A percentile compares a stretch with the other conserved stretches of the same genome.
Evolutionary conservation across 2,329 filamentous ascomycete species (phyloP).

Genomic region (Cryphonectria japonica): DNA sequence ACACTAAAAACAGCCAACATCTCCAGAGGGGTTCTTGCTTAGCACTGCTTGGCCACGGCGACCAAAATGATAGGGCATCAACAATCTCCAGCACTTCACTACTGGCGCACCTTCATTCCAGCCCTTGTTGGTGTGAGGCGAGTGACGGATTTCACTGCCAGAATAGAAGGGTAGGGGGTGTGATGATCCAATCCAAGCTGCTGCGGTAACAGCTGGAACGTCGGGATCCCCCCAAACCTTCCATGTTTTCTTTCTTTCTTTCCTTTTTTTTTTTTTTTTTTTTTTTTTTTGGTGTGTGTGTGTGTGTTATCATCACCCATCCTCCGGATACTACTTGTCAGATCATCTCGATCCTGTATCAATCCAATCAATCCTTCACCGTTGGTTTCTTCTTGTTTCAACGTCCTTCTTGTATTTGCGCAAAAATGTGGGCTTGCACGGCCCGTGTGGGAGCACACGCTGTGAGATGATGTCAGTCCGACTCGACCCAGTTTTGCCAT

Average conservation of each 20-base stretch:
- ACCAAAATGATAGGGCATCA: not conserved
- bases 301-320: not conserved
- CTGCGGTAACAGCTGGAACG: conserved; percentile 6
- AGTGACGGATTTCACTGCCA: too few species aligned
- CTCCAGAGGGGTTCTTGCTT: not conserved
- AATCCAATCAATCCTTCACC: not conserved
- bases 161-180: not conserved
- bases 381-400: not conserved
- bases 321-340: not conserved
- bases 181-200: not conserved
- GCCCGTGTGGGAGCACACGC: not conserved
- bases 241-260: too few species aligned
- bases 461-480: conserved; percentile 26
- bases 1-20: not conserved
- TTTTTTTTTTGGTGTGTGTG: not conserved
- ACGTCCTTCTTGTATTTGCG: not conserved
- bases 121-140: not conserved
- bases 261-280: not conserved
- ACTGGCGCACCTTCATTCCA: not conserved
- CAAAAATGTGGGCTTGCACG: not conserved
- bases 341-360: not conserved
- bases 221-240: not conserved
- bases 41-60: not conserved
- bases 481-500: conserved; percentile 1
- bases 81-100: not conserved